Evolutionary conservation across 345 rosid genomes (phyloP).

Genomic region (Jatropha curcas): DNA sequence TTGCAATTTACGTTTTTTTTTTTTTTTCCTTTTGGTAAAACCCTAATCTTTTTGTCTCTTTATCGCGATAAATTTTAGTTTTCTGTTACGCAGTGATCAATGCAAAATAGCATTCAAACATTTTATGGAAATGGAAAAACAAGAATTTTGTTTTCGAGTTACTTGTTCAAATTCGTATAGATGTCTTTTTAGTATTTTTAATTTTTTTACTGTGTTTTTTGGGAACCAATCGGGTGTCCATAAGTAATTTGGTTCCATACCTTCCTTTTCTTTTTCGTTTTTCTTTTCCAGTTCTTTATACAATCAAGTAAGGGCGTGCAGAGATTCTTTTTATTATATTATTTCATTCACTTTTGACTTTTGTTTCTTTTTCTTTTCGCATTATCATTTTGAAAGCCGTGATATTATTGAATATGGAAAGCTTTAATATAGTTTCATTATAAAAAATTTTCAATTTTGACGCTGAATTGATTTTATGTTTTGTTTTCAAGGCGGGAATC

Average conservation of each 20-base stretch:
- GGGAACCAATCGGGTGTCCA: neutral
- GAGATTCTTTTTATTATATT: neutral
- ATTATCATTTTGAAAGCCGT: neutral
- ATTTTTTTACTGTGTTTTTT: neutral
- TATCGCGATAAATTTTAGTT: conserved; percentile 1
- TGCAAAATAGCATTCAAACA: no score
- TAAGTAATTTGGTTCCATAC: neutral
- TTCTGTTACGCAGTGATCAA: neutral
- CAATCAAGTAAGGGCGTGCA: conserved; percentile 3
- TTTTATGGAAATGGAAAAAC: neutral
- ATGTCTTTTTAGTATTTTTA: neutral
- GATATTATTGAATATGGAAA: neutral
- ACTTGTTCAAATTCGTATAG: neutral
- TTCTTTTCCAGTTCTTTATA: neutral
- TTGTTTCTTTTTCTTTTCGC: neutral
- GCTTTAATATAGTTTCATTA: neutral
- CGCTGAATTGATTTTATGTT: neutral
- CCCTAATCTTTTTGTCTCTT: conserved; percentile 15
- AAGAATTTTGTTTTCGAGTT: neutral
- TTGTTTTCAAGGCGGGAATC: neutral
- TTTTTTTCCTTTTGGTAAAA: neutral
- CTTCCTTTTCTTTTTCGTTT: neutral
- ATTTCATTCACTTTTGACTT: neutral
- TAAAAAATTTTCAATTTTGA: no score
- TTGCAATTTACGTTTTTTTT: neutral